Base-by-base conservation (phyloP, 768 basidiomycete species). In the Sporobolomyces phaffii region DNA sequence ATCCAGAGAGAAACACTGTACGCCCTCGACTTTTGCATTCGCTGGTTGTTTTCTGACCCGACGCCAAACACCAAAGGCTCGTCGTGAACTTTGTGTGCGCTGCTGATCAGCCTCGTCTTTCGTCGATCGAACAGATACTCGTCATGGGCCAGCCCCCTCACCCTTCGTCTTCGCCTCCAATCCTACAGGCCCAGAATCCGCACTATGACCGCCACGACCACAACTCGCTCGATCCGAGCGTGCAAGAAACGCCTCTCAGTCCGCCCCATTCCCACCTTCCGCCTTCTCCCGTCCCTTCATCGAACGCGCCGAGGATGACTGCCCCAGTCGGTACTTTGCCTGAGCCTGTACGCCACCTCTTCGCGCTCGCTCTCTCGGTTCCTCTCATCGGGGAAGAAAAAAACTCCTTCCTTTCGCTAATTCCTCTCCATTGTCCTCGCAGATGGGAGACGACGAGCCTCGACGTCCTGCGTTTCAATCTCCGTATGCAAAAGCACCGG, bases 91-190 rank as follows among this genome's bases (percentile, higher is more conserved):
- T n/a, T n/a, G n/a, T n/a, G n/a, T 45, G 7, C 44, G 15, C 9
- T 45, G 18, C n/a, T 24, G n/a, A 45, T 24, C 11, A 20, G 10
- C 2, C 26, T 29, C 8, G 26, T n/a, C n/a, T 38, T 15, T 20
- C 36, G 36, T 13, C 6, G 3, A 33, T 36, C 22, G n/a, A 20
- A 49, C 22, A 56, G 56, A 58, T 58, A 29, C 56, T 58, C 43
- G 56, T 58, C 26, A 58, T 58, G 56, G 56, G 56, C 24, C 56
- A 58, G 31, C 43, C 41, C 5, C 43, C 56, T 20, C 41, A 58
- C 38, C 56, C 56, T 31, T 33, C 56, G 6, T 44, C 56, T 7
- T 34, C 41, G 9, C 43, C 56, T 31, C 56, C 52, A 20, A 28
- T 47, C 22, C 43, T 45, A 5, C 7, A 52, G 31, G n/a, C n/a